phyloP scores from a whole-genome alignment of 2,329 filamentous ascomycete genomes.

The Colletotrichum kahawae region DNA sequence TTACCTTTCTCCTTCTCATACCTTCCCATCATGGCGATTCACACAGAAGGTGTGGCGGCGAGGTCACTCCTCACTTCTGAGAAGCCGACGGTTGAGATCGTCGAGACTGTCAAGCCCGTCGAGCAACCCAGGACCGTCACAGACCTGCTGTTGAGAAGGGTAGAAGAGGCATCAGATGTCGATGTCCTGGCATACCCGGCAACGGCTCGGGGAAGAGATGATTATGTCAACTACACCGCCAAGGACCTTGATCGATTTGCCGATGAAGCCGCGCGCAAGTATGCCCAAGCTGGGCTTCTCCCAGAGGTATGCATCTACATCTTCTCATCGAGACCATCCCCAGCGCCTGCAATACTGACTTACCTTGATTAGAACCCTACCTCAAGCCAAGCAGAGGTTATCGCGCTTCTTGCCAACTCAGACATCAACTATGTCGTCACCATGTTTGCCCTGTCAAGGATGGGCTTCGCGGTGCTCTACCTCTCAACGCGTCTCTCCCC shows the following conservation, averaged over 20 bases:
- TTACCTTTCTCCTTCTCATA: background rate
- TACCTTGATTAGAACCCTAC: background rate
- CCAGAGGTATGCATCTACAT: constrained; percentile 6
- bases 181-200: constrained; percentile 27
- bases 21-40: background rate
- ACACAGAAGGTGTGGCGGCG: background rate
- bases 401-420: constrained; percentile 53
- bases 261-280: constrained; percentile 24
- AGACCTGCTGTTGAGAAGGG: background rate
- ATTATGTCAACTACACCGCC: constrained; percentile 28
- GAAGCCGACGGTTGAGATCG: constrained; percentile 4
- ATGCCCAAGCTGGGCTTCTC: constrained; percentile 7
- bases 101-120: constrained; percentile 11
- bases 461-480: constrained; percentile 58
- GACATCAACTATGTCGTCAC: constrained; percentile 57
- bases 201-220: constrained; percentile 21
- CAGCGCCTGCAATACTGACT: background rate
- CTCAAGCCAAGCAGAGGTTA: constrained; percentile 35
- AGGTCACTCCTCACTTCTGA: constrained; percentile 3
- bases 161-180: constrained; percentile 1
- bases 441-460: constrained; percentile 54
- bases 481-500: constrained; percentile 58
- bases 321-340: background rate
- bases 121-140: constrained; percentile 1
- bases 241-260: constrained; percentile 28